These are phyloP conservation scores for Alternaria postmessia DNA, from an alignment of 2,329 filamentous ascomycete species.

Conservation along the genomic window DNA sequence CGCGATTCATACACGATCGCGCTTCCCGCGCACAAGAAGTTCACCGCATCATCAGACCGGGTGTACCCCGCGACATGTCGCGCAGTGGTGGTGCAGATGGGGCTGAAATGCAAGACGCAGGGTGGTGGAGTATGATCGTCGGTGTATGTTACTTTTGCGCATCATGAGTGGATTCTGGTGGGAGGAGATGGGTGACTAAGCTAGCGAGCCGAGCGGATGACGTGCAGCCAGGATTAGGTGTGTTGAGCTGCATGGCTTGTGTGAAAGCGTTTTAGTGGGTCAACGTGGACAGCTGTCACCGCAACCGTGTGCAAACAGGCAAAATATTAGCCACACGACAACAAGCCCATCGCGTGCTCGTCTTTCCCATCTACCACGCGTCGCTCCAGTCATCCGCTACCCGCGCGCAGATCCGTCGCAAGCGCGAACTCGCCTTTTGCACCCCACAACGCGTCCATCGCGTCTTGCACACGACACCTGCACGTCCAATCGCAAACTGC, in stretches of 20 bases:
- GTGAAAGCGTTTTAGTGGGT: conserved; percentile 10
- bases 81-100: conserved; percentile 26
- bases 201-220: conserved; percentile 18
- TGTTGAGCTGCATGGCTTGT: conserved; percentile 9
- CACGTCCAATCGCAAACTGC: conserved; percentile 14
- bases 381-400: background rate
- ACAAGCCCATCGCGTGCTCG: conserved; percentile 3
- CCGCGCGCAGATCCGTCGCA: background rate
- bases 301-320: conserved; percentile 16
- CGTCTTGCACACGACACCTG: conserved; percentile 18
- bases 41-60: conserved; percentile 19
- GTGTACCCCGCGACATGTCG: conserved; percentile 23
- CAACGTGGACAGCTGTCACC: conserved; percentile 27
- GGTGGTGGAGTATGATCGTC: conserved; percentile 8
- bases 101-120: conserved; percentile 11
- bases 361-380: background rate
- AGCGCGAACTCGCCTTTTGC: background rate
- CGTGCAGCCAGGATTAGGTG: conserved; percentile 19
- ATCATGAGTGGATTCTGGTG: conserved; percentile 1
- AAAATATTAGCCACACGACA: conserved; percentile 2
- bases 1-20: conserved; percentile 14
- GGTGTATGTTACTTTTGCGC: conserved; percentile 2
- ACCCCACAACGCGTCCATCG: conserved; percentile 24
- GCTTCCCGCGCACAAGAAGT: conserved; percentile 1
- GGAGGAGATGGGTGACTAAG: background rate